Evolutionary conservation across 495 filamentous ascomycete species (phyloP).

Genomic region (Neurospora sp.): DNA sequence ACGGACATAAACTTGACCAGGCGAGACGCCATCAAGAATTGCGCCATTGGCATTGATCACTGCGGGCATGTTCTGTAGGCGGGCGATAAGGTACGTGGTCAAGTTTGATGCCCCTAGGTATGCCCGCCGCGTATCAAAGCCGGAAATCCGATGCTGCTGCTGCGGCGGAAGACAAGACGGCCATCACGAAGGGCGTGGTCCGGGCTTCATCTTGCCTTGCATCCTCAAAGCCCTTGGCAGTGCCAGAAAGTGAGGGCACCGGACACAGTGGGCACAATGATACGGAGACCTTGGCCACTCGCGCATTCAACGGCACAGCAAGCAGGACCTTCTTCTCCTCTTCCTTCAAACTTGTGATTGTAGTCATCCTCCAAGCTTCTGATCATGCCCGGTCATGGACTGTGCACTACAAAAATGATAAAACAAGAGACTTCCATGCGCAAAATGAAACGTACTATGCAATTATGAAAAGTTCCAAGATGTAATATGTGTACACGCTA

Average conservation of each 20-base stretch:
- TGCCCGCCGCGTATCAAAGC: background rate
- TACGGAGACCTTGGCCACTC: too few relatives aligned
- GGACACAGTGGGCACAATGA: too few relatives aligned
- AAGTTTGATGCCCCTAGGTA: background rate
- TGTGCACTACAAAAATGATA: background rate
- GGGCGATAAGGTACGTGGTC: background rate
- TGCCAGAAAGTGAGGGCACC: too few relatives aligned
- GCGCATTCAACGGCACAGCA: too few relatives aligned
- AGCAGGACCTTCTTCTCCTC: too few relatives aligned
- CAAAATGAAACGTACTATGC: background rate
- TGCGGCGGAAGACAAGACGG: background rate
- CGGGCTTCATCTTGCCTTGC: background rate
- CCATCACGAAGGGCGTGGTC: background rate
- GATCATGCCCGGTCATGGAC: background rate
- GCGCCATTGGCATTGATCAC: background rate
- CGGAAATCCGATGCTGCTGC: background rate
- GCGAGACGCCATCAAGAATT: background rate
- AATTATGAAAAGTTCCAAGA: background rate
- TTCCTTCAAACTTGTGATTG: too few relatives aligned
- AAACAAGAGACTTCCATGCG: background rate
- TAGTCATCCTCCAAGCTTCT: background rate
- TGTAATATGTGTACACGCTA: background rate
- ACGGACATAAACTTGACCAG: background rate
- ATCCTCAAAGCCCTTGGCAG: background rate
- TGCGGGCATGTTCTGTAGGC: background rate